Conservation (phyloP, 495 filamentous ascomycete genomes). For the Bathelium albidoporum region DNA sequence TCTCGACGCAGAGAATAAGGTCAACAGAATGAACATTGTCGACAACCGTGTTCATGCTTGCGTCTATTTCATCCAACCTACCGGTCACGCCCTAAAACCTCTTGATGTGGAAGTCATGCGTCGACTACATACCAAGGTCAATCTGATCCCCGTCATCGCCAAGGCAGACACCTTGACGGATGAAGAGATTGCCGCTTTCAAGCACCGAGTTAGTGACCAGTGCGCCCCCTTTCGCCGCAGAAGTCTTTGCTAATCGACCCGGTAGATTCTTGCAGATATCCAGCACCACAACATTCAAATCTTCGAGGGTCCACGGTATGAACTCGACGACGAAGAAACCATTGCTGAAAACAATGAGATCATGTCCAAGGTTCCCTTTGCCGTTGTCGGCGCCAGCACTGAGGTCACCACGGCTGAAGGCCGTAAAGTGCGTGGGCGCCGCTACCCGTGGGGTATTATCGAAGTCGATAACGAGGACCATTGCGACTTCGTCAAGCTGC, state of each 20-base stretch:
- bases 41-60: conserved; percentile 98
- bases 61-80: conserved; percentile 99
- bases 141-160: conserved; percentile 97
- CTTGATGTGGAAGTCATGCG: conserved; percentile 99
- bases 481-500: conserved; percentile 98
- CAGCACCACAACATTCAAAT: conserved; percentile 94
- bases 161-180: conserved; percentile 97
- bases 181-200: conserved; percentile 88
- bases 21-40: conserved; percentile 98
- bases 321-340: conserved; percentile 97
- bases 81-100: conserved; percentile 97
- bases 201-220: conserved; percentile 66
- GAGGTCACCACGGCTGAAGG: conserved; percentile 88
- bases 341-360: conserved; percentile 99
- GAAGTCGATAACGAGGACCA: conserved; percentile 99
- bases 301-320: conserved; percentile 96
- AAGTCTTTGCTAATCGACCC: conserved; percentile 15
- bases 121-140: conserved; percentile 98
- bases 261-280: conserved; percentile 92
- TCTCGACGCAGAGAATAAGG: conserved; percentile 98
- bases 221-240: not conserved
- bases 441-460: conserved; percentile 97
- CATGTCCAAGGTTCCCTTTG: conserved; percentile 99
- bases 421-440: conserved; percentile 88
- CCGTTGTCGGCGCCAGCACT: conserved; percentile 89